phyloP scores from a whole-genome alignment of 1,284 basidiomycete species.

The Heterobasidion occidentale region DNA sequence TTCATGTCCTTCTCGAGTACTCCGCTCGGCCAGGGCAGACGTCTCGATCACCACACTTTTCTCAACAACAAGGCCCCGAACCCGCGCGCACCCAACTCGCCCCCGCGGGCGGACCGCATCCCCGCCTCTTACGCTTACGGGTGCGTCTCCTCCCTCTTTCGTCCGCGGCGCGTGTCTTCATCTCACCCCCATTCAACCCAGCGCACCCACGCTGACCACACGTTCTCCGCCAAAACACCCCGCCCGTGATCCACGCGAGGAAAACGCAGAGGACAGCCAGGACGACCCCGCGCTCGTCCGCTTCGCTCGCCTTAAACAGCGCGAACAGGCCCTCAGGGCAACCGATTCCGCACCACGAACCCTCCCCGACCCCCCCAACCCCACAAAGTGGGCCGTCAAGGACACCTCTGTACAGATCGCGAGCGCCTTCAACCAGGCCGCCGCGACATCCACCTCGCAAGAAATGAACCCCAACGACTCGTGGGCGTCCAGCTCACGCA shows the following conservation, averaged over 20 bases:
- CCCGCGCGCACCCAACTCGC: conserved; percentile 21
- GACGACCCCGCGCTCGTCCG: conserved; percentile 41
- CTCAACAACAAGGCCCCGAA: conserved; percentile 51
- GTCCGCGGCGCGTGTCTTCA: conserved; percentile 9
- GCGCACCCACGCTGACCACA: conserved; percentile 47
- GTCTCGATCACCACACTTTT: conserved; percentile 72
- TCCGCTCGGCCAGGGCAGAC: conserved; percentile 74
- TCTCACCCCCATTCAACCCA: conserved; percentile 21
- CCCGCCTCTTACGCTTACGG: conserved; percentile 63
- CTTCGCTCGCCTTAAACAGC: conserved; percentile 46
- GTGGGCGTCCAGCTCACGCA: conserved; percentile 57
- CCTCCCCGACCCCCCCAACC: conserved; percentile 39
- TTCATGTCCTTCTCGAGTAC: conserved; percentile 79
- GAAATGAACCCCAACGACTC: conserved; percentile 47
- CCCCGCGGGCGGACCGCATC: conserved; percentile 30
- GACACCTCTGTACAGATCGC: conserved; percentile 83
- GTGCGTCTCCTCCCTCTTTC: conserved; percentile 28
- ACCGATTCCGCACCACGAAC: conserved; percentile 24
- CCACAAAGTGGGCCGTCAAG: conserved; percentile 62
- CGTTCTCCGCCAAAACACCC: conserved; percentile 49
- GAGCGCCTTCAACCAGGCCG: conserved; percentile 69
- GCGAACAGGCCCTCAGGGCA: conserved; percentile 33
- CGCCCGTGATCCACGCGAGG: conserved; percentile 12
- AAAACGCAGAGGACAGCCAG: conserved; percentile 24
- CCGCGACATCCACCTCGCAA: conserved; percentile 28